A percentile compares a stretch with the other conserved stretches of the same genome.
phyloP scores from a whole-genome alignment of 2,329 filamentous ascomycete genomes.

The Didymella lethalis region DNA sequence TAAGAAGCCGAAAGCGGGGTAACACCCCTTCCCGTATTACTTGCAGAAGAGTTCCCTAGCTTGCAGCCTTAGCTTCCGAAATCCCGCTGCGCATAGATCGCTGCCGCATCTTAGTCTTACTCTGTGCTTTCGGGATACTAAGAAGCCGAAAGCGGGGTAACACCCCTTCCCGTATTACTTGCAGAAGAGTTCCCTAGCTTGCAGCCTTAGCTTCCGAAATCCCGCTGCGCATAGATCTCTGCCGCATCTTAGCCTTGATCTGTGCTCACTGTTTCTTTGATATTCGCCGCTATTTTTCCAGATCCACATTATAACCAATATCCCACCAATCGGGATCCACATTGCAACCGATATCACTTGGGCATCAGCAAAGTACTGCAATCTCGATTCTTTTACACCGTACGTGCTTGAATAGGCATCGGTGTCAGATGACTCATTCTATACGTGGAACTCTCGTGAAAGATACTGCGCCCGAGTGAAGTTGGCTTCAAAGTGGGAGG shows the following conservation, averaged over 20 bases:
- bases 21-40: no score
- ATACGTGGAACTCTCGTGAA: background rate
- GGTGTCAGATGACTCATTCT: background rate
- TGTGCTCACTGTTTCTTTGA: constrained; percentile 1
- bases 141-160: no score
- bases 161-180: no score
- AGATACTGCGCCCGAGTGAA: background rate
- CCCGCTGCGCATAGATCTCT: background rate
- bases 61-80: no score
- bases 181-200: background rate
- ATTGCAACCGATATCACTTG: background rate
- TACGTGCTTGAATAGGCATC: constrained; percentile 3
- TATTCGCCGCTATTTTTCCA: background rate
- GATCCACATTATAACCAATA: no score
- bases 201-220: background rate
- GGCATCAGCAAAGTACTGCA: constrained; percentile 1
- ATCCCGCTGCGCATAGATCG: no score
- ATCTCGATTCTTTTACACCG: background rate
- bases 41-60: no score
- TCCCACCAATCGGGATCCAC: no score
- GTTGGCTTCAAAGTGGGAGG: background rate
- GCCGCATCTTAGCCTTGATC: background rate
- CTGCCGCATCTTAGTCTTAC: no score
- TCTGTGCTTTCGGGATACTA: no score
- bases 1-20: background rate